phyloP scores from a whole-genome alignment of 257 asterid genomes.

The Lycium barbarum region DNA sequence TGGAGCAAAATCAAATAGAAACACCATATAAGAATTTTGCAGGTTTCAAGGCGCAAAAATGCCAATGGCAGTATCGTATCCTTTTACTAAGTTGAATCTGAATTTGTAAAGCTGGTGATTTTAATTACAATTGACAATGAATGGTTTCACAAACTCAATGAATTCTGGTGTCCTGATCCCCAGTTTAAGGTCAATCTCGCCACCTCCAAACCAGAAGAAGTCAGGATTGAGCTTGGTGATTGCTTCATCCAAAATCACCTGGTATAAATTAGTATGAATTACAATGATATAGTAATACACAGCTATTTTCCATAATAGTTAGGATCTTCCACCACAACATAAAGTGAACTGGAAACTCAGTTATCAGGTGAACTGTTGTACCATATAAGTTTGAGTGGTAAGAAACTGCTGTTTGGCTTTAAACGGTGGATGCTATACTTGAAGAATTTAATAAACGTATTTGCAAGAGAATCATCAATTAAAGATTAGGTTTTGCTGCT shows the following conservation, averaged over 20 bases:
- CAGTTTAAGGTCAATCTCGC: conserved; percentile 78
- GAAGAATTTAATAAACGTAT: not conserved
- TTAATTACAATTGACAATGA: conserved; percentile 71
- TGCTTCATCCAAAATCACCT: conserved; percentile 96
- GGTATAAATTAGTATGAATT: conserved; percentile 29
- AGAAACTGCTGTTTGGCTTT: conserved; percentile 10
- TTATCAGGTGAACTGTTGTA: not conserved
- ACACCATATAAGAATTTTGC: not conserved
- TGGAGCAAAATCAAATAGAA: not conserved
- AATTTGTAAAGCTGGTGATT: not conserved
- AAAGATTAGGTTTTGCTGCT: not conserved
- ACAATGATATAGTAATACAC: not conserved
- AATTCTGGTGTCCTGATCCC: conserved; percentile 71
- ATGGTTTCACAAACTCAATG: conserved; percentile 63
- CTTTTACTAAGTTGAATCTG: not conserved
- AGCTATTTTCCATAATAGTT: not conserved
- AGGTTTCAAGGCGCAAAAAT: not conserved
- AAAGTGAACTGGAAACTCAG: not conserved
- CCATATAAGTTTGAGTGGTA: not conserved
- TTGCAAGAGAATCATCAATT: conserved; percentile 4
- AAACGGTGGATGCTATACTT: not conserved
- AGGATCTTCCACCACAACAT: not conserved
- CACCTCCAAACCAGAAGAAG: conserved; percentile 98
- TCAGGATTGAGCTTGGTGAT: conserved; percentile 72
- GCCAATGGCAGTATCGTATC: not conserved